Evolutionary conservation across 495 filamentous ascomycete genomes (phyloP), one percentile per base, ranked within the genome.

Genomic region (Antarctomyces pellizariae): DNA sequence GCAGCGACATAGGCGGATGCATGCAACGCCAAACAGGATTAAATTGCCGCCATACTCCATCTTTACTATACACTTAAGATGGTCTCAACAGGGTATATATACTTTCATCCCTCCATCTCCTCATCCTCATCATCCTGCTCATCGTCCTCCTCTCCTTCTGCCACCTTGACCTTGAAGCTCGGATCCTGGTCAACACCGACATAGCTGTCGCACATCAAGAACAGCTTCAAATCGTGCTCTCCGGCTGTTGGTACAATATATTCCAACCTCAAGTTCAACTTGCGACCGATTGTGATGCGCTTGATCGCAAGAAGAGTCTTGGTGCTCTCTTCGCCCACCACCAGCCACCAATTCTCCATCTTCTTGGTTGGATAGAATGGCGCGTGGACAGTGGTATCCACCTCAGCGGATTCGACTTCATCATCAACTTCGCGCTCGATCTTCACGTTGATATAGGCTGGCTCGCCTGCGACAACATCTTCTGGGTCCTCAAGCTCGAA

Each of bases 181-280:
- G 83, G 86, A 29, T 86, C 86, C 46, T 95, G 86, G 54, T 99
- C 86, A 22, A 99, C 82, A 4, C 89, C 89, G 10, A 92, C 65
- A 49, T 93, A 99, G 48, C 79, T 90, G 50, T 99, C 86, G 46
- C 86, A 78, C 79, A 99, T 90, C 47, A 95, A 56, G 49, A 76
- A 91, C 30, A 93, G 56, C 41, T 78, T 91, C 43, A 99, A 50
- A 29, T 89, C 69, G 49, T 92, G 75, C 37, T 78, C 61, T 16
- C 86, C 86, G 28, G 75, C 63, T 18, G 68, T 71, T 14, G 78
- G 82, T 31, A 93, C 72, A 4, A 77, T 73, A 53, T 76, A 91
- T 50, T 93, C 83, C 28, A 99, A 53, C 43, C 64, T 70, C 26
- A 76, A 56, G 36, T 82, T 74, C 36, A 92, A 44, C 41, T 67